Conservation (phyloP, 1,139 yeast species). For the Citeromyces hawaiiensis region DNA sequence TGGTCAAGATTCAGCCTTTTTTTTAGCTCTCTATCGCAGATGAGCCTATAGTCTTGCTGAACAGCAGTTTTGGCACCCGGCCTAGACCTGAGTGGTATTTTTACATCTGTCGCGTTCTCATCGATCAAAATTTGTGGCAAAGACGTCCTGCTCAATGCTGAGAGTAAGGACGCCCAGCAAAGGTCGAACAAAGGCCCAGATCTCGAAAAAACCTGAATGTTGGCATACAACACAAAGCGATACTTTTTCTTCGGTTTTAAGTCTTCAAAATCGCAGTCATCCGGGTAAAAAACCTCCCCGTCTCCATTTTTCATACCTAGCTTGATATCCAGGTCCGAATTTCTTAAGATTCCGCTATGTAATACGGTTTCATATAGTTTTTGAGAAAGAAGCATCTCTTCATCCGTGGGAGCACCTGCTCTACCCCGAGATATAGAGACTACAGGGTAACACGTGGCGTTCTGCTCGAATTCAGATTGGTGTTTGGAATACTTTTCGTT, state of each 20-base stretch:
- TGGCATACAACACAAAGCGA: conserved; percentile 58
- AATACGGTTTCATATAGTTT: conserved; percentile 43
- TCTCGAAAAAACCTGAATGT: conserved; percentile 66
- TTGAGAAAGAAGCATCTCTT: conserved; percentile 77
- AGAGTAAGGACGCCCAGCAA: conserved; percentile 56
- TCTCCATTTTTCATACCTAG: conserved; percentile 37
- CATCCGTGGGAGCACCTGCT: conserved; percentile 67
- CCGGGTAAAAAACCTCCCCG: conserved; percentile 28
- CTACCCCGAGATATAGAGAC: conserved; percentile 74
- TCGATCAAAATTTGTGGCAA: conserved; percentile 59
- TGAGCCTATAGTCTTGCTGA: conserved; percentile 16
- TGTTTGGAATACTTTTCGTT: conserved; percentile 12
- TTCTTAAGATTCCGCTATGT: conserved; percentile 39
- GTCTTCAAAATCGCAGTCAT: conserved; percentile 17
- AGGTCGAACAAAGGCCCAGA: conserved; percentile 74
- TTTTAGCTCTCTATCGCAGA: conserved; percentile 25
- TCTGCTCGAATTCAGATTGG: conserved; percentile 4
- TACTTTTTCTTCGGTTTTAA: conserved; percentile 28
- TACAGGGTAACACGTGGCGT: conserved; percentile 54
- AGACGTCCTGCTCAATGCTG: conserved; percentile 45
- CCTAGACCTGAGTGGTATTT: conserved; percentile 31
- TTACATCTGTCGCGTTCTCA: conserved; percentile 37
- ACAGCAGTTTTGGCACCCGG: conserved; percentile 9
- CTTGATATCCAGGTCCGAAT: conserved; percentile 28
- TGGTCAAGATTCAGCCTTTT: conserved; percentile 22